A percentile compares a stretch with the other conserved stretches of the same genome.
These are phyloP conservation scores for Fusarium verrucosum DNA, from an alignment of 2,329 filamentous ascomycete genomes.

Conservation along the genomic window DNA sequence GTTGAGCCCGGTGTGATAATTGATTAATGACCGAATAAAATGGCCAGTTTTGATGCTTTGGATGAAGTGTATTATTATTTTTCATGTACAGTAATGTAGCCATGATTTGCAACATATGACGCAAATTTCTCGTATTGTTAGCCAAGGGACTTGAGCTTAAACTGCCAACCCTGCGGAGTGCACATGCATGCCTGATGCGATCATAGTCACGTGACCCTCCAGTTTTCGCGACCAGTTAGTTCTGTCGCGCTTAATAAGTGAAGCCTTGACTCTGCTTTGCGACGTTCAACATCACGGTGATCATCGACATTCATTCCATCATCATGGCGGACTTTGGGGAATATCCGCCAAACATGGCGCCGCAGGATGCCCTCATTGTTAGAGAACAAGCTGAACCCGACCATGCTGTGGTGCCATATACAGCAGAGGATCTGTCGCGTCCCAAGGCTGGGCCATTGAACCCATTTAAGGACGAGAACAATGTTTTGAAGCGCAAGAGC, in stretches of 20 bases:
- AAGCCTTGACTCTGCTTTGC: constrained; percentile 12
- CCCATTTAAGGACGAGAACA: constrained; percentile 74
- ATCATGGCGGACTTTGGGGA: constrained; percentile 70
- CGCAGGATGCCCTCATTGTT: constrained; percentile 70
- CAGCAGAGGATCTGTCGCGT: constrained; percentile 76
- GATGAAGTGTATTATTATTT: background rate
- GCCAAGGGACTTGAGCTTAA: background rate
- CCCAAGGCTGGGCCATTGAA: constrained; percentile 75
- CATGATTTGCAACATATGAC: constrained; percentile 3
- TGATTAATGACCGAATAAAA: constrained; percentile 46
- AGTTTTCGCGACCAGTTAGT: constrained; percentile 25
- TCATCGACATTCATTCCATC: background rate
- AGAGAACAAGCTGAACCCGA: constrained; percentile 63
- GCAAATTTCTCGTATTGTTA: constrained; percentile 1
- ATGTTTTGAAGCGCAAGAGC: constrained; percentile 77
- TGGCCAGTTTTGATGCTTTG: constrained; percentile 5
- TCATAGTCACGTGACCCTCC: constrained; percentile 27
- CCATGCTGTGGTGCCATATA: constrained; percentile 71
- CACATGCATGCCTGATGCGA: constrained; percentile 23
- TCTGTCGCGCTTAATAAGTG: constrained; percentile 11
- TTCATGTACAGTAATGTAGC: background rate
- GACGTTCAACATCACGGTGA: constrained; percentile 13
- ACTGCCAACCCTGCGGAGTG: background rate
- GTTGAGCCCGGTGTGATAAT: constrained; percentile 41
- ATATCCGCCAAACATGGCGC: constrained; percentile 73